A percentile compares a stretch with the other conserved stretches of the same genome.
Conservation (phyloP, 225 moss, liverwort and hornwort genomes). For the Rhytidiadelphus loreus region DNA sequence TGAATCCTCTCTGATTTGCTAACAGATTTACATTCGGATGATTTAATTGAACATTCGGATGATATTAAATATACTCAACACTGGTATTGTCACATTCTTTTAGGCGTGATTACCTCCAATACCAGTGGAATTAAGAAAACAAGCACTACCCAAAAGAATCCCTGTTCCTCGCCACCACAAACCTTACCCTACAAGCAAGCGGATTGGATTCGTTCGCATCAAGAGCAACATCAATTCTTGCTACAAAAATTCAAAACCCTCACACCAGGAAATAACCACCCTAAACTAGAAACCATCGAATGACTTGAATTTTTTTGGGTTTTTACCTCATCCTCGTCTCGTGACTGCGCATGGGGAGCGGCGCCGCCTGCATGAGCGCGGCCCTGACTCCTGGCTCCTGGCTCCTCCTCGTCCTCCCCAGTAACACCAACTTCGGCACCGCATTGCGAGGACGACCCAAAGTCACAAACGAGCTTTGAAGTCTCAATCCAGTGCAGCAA, state of each 20-base stretch:
- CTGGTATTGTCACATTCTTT: not conserved
- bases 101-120: not conserved
- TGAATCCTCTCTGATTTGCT: not conserved
- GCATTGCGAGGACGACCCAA: not conserved
- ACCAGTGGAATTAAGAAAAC: not conserved
- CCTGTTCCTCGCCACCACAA: not conserved
- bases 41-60: too few species aligned
- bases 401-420: not conserved
- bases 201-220: not conserved
- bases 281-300: not conserved
- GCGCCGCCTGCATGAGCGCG: conserved; percentile 28
- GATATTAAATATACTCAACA: not conserved
- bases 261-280: not conserved
- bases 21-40: not conserved
- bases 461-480: not conserved
- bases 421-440: not conserved
- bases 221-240: not conserved
- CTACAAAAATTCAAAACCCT: not conserved
- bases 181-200: not conserved
- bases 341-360: conserved; percentile 35
- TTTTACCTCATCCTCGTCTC: conserved; percentile 14
- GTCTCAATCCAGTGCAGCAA: not conserved
- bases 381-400: not conserved
- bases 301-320: not conserved
- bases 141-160: not conserved